These are phyloP conservation scores for Sporothrix pallida DNA, from an alignment of 2,329 filamentous ascomycete species.

Conservation along the genomic window DNA sequence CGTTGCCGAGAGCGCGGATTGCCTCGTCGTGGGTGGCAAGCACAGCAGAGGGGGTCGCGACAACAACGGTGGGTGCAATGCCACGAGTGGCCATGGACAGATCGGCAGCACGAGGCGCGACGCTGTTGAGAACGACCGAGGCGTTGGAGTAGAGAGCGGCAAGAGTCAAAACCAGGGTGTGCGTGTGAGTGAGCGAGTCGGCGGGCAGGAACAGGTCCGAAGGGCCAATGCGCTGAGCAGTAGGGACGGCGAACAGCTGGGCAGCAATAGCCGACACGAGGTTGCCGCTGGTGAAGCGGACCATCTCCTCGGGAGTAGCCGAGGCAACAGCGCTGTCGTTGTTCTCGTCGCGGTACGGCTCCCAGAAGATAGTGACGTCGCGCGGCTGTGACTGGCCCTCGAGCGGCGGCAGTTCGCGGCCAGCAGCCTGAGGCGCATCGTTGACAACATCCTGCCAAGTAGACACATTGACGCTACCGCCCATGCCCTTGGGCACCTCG, in stretches of 20 bases:
- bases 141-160: slow-evolving; percentile 83
- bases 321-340: slow-evolving; percentile 46
- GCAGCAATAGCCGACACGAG: slow-evolving; percentile 85
- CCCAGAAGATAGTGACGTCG: slow-evolving; percentile 72
- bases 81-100: slow-evolving; percentile 74
- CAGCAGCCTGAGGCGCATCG: slow-evolving; percentile 65
- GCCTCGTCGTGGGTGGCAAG: slow-evolving; percentile 69
- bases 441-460: slow-evolving; percentile 92
- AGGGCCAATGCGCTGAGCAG: slow-evolving; percentile 72
- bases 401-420: slow-evolving; percentile 67
- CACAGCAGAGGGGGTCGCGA: slow-evolving; percentile 76
- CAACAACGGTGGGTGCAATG: slow-evolving; percentile 80
- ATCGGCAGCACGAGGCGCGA: slow-evolving; percentile 74
- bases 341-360: slow-evolving; percentile 38
- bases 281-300: slow-evolving; percentile 82
- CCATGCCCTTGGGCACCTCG: slow-evolving; percentile 78
- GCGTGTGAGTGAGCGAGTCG: slow-evolving; percentile 78
- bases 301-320: slow-evolving; percentile 67
- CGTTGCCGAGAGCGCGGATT: slow-evolving; percentile 54
- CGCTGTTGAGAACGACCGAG: slow-evolving; percentile 86
- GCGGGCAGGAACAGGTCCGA: slow-evolving; percentile 85
- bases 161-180: slow-evolving; percentile 79
- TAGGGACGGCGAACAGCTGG: slow-evolving; percentile 76
- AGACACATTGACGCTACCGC: slow-evolving; percentile 76
- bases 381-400: slow-evolving; percentile 60